Base-by-base conservation (phyloP, 2,329 filamentous ascomycete genomes). In the Pseudogymnoascus sp. region DNA sequence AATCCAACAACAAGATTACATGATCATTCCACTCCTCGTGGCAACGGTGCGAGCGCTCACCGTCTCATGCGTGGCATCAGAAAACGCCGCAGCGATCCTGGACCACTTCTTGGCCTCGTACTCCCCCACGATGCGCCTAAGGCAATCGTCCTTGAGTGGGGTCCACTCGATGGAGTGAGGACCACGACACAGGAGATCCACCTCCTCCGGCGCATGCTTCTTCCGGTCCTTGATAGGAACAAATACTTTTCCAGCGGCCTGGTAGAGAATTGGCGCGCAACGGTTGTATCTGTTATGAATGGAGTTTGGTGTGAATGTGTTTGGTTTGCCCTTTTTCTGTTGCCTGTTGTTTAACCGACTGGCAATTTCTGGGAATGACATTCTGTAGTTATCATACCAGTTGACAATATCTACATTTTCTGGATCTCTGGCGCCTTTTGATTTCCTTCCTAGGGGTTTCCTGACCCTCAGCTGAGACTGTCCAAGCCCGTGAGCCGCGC, bases 371-470 rank as follows among this genome's bases (percentile, higher is more conserved):
- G 29, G n/a, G 17, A 70, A 73, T 4, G 44, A 40, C 26, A 65
- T 21, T 10, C 59, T 56, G 2, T 66, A 53, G 4, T 63, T 65
- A 19, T 74, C 72, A 15, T 67, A 66, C 61, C 71, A 40, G 15
- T 73, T 69, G 62, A 74, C 69, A 38, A 74, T 73, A 1, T 21
- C 53, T 10, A 73, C 67, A 17, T 74, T 74, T 42, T 72, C 72
- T 0, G 72, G 72, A 33, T 74, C 71, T 21, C 68, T 72, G 0
- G 68, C 70, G 7, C 72, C 72, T 10, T 56, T 56, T 35, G 29
- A 19, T 35, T 17, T 56, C 17, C 17, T 33, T 19, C 26, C 26
- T 7, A 10, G 6, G 6, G n/a, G 6, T 9, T 33, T 56, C 4
- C 29, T 17, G 5, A 21, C 50, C 10, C 2, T 56, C 50, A 33